These are phyloP conservation scores for Rhododendron williamsianum DNA, from an alignment of 148 eudicot genomes.

Conservation along the genomic window DNA sequence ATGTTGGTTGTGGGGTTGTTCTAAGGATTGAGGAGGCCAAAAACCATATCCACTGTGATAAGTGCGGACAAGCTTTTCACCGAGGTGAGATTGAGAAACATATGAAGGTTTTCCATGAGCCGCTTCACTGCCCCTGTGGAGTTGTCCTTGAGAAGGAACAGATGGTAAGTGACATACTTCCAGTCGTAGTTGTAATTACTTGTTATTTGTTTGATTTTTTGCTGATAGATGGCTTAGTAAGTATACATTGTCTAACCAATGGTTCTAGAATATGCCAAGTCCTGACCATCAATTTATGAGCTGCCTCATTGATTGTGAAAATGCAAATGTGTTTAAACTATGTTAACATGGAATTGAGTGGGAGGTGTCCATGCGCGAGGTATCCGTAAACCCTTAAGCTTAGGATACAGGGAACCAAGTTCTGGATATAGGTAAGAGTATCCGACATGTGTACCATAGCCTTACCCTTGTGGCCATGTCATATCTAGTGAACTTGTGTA, in stretches of 20 bases:
- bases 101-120: conserved; percentile 83
- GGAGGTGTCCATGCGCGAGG: not conserved
- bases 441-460: not conserved
- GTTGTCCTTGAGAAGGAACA: conserved; percentile 76
- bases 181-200: not conserved
- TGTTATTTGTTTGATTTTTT: not conserved
- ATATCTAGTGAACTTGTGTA: not conserved
- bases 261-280: not conserved
- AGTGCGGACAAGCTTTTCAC: conserved; percentile 82
- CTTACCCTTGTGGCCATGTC: not conserved
- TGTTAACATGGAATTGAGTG: not conserved
- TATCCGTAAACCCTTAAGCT: not conserved
- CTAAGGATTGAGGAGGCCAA: conserved; percentile 65
- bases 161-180: conserved; percentile 45
- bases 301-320: not conserved
- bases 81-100: conserved; percentile 80
- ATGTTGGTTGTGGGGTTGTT: conserved; percentile 76
- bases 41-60: conserved; percentile 74
- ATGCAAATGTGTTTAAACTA: not conserved
- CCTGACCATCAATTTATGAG: not conserved
- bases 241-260: not conserved
- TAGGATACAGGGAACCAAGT: not conserved
- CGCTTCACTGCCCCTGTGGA: conserved; percentile 76
- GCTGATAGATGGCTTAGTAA: not conserved
- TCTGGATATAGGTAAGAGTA: not conserved